A percentile compares a stretch with the other conserved stretches of the same genome.
These are phyloP conservation scores for Penicillium olsonii DNA, from an alignment of 2,329 filamentous ascomycete species.

Conservation along the genomic window DNA sequence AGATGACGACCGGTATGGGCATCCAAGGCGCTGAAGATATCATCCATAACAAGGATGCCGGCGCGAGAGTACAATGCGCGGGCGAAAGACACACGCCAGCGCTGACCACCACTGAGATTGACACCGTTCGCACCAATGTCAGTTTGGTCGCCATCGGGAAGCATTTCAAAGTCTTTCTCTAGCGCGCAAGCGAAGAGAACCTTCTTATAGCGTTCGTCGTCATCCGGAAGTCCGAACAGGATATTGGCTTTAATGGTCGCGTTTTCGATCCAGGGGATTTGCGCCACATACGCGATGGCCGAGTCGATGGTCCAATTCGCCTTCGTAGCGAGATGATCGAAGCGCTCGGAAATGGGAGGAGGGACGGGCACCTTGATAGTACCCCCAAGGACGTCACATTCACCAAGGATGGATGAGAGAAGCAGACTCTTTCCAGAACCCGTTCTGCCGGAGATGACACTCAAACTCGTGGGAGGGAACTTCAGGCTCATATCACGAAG, in stretches of 20 bases:
- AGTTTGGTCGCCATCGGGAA: slow-evolving; percentile 74
- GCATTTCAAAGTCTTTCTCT: slow-evolving; percentile 72
- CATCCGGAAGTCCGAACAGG: slow-evolving; percentile 70
- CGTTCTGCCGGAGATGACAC: slow-evolving; percentile 74
- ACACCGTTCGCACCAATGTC: slow-evolving; percentile 84
- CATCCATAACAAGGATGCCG: slow-evolving; percentile 75
- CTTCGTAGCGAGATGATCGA: slow-evolving; percentile 64
- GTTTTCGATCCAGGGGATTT: slow-evolving; percentile 85
- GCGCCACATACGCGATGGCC: slow-evolving; percentile 72
- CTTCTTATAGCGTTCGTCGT: slow-evolving; percentile 68
- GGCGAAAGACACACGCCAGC: slow-evolving; percentile 79
- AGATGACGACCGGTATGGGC: slow-evolving; percentile 78
- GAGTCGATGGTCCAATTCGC: slow-evolving; percentile 45
- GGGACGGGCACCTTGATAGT: slow-evolving; percentile 53
- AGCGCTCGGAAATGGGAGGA: slow-evolving; percentile 48
- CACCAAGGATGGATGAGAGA: slow-evolving; percentile 72
- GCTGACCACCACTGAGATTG: slow-evolving; percentile 80
- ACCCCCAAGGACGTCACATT: slow-evolving; percentile 69
- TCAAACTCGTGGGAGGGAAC: slow-evolving; percentile 70
- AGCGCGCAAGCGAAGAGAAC: slow-evolving; percentile 74
- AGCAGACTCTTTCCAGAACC: slow-evolving; percentile 77
- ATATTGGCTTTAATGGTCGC: slow-evolving; percentile 78
- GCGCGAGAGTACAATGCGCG: slow-evolving; percentile 78
- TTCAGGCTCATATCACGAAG: slow-evolving; percentile 64
- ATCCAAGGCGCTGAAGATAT: slow-evolving; percentile 81